Conservation (phyloP, 208 protist genomes). For the Trypanosoma cruzi region DNA sequence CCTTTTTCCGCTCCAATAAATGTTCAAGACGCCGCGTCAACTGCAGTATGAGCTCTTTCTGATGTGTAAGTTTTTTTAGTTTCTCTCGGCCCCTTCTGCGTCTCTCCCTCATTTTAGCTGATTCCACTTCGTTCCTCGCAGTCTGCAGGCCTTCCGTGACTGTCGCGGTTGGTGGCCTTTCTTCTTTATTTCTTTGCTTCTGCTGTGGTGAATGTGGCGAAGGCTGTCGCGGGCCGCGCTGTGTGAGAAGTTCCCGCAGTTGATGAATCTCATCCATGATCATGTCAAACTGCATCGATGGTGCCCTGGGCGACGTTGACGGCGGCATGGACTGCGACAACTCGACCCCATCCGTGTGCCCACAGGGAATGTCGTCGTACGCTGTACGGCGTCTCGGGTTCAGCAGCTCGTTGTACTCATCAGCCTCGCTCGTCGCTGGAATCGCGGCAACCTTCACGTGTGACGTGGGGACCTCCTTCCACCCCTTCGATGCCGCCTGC, state of each 20-base stretch:
- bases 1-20: neutral
- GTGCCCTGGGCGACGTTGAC: neutral
- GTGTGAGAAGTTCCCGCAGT: neutral
- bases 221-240: neutral
- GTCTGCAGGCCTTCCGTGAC: neutral
- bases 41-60: conserved; percentile 4
- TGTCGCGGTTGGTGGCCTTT: too few species aligned
- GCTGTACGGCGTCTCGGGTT: neutral
- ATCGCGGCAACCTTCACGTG: neutral
- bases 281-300: too few species aligned
- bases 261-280: conserved; percentile 19
- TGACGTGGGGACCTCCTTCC: conserved; percentile 13
- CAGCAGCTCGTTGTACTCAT: conserved; percentile 12
- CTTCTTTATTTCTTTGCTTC: neutral
- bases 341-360: neutral
- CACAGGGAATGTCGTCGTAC: neutral
- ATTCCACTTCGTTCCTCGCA: neutral
- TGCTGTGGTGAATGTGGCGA: neutral
- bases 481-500: neutral
- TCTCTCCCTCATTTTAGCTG: neutral
- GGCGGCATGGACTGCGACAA: neutral
- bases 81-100: neutral
- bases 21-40: conserved; percentile 1
- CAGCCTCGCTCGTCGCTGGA: neutral
- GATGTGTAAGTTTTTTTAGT: neutral